These are phyloP conservation scores for Podospora comata DNA, from an alignment of 495 filamentous ascomycete genomes.

Conservation along the genomic window DNA sequence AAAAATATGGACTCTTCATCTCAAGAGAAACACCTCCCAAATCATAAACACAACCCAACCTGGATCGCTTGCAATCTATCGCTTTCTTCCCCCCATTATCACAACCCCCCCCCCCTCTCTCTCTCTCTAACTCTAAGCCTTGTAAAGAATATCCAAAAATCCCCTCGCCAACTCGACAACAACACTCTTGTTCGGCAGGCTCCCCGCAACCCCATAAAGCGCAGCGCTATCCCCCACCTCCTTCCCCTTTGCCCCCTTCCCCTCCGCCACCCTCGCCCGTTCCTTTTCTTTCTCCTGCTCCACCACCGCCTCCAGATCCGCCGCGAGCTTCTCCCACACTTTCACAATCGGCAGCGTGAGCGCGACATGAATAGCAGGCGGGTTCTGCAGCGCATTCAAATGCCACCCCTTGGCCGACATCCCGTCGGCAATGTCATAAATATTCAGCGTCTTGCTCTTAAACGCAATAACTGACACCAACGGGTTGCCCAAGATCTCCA, in stretches of 20 bases:
- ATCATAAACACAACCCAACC: neutral
- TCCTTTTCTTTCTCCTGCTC: conserved; percentile 72
- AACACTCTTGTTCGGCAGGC: conserved; percentile 90
- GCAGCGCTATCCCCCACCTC: conserved; percentile 71
- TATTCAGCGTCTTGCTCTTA: conserved; percentile 62
- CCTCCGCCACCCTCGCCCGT: conserved; percentile 61
- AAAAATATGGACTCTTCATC: neutral
- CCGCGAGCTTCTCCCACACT: conserved; percentile 72
- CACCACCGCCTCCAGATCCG: conserved; percentile 73
- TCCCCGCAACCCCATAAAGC: conserved; percentile 92
- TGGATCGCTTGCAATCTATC: neutral
- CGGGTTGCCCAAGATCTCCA: conserved; percentile 79
- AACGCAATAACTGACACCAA: conserved; percentile 90
- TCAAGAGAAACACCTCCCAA: neutral
- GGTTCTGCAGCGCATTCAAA: conserved; percentile 87
- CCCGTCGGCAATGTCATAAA: conserved; percentile 84
- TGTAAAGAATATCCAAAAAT: conserved; percentile 94
- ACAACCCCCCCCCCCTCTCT: neutral
- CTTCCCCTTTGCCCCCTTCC: conserved; percentile 65
- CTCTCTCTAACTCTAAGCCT: conserved; percentile 53
- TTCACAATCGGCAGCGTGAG: conserved; percentile 83
- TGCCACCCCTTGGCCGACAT: conserved; percentile 88
- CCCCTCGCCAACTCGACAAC: conserved; percentile 85
- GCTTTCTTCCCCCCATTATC: neutral
- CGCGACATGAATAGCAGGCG: conserved; percentile 94